Conservation (phyloP, 148 eudicot species). For the Vaccinium myrtillus region DNA sequence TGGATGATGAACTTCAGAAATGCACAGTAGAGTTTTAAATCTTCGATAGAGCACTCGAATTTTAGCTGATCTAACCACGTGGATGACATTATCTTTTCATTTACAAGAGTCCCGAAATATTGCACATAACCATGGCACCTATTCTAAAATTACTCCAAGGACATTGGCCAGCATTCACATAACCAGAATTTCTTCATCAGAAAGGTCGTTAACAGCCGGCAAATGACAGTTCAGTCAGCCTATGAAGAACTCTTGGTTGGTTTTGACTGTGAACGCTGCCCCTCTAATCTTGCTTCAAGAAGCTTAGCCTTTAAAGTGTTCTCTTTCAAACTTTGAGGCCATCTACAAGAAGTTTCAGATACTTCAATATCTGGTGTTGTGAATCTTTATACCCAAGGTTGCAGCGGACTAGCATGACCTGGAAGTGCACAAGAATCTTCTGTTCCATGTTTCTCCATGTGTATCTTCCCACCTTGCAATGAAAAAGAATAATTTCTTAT, state of each 20-base stretch:
- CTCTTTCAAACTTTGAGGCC: constrained; percentile 38
- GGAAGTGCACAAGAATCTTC: constrained; percentile 40
- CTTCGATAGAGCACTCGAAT: background rate
- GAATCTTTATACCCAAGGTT: constrained; percentile 58
- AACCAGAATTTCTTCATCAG: too few species aligned
- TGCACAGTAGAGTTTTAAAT: background rate
- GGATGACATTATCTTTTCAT: background rate
- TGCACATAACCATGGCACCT: background rate
- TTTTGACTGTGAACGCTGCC: constrained; percentile 39
- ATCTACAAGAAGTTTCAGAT: constrained; percentile 41
- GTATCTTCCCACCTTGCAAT: constrained; percentile 39
- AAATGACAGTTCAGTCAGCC: background rate
- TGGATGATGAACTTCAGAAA: background rate
- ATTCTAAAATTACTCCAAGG: background rate
- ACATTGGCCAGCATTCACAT: background rate
- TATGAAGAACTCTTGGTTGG: constrained; percentile 33
- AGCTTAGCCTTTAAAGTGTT: constrained; percentile 75
- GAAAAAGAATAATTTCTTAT: constrained; percentile 47
- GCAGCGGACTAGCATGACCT: constrained; percentile 53
- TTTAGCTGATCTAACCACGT: constrained; percentile 2
- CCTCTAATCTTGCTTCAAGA: constrained; percentile 84
- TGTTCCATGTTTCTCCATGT: constrained; percentile 27
- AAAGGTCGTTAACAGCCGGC: too few species aligned
- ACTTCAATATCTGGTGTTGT: constrained; percentile 36
- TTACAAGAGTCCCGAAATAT: constrained; percentile 8